Conservation (phyloP, 176 grass and related monocot species). For the Phoenix dactylifera region DNA sequence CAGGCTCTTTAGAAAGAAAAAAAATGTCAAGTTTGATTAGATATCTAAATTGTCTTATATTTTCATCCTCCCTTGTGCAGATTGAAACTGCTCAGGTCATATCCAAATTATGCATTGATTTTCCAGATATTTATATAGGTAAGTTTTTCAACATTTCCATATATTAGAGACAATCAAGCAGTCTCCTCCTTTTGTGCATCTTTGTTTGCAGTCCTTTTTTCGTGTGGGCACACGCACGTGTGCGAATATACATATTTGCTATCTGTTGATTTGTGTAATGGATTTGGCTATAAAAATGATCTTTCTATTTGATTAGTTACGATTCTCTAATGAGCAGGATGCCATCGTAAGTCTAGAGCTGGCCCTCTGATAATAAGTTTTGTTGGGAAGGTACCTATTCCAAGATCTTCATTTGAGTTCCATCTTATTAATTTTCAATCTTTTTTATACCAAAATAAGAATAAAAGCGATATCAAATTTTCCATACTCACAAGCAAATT, state of each 20-base stretch:
- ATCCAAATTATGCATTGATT: constrained; percentile 68
- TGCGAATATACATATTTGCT: no score
- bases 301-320: constrained; percentile 13
- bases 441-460: not conserved
- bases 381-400: constrained; percentile 67
- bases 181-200: no score
- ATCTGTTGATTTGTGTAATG: not conserved
- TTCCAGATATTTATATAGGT: constrained; percentile 95
- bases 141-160: not conserved
- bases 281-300: not conserved
- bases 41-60: not conserved
- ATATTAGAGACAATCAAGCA: no score
- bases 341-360: constrained; percentile 49
- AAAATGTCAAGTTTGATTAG: constrained; percentile 3
- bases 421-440: no score
- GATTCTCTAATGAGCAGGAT: constrained; percentile 42
- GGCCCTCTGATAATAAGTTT: constrained; percentile 59
- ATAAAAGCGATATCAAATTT: no score
- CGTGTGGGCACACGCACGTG: no score
- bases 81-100: constrained; percentile 58
- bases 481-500: not conserved
- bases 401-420: not conserved
- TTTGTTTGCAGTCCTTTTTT: no score
- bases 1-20: not conserved
- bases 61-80: constrained; percentile 30